These are phyloP conservation scores for Globisporangium orthogonon DNA, from an alignment of 352 stramenopile genomes.

Conservation along the genomic window DNA sequence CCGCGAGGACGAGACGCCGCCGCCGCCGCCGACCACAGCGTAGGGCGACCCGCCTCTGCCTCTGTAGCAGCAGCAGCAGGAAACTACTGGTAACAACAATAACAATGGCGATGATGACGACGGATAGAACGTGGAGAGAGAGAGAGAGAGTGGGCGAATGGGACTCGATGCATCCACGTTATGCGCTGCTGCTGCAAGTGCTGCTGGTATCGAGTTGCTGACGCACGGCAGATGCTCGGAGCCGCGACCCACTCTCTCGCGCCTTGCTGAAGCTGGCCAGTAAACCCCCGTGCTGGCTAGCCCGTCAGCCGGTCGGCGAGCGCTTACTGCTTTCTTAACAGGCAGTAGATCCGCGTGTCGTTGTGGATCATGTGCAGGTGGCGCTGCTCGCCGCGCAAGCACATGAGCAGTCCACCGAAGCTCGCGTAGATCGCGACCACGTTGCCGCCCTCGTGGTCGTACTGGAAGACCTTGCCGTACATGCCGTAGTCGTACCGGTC, in stretches of 20 bases:
- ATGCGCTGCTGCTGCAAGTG: not conserved
- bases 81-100: not conserved
- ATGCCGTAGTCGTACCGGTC: constrained; percentile 99
- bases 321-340: constrained; percentile 82
- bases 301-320: not conserved
- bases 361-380: constrained; percentile 97
- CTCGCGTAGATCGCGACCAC: constrained; percentile 92
- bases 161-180: constrained; percentile 13
- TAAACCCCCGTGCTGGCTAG: no score
- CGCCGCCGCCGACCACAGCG: constrained; percentile 5
- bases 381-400: constrained; percentile 94
- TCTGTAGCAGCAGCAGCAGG: not conserved
- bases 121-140: no score
- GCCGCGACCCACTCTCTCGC: not conserved
- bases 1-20: constrained; percentile 41
- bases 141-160: constrained; percentile 7
- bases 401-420: constrained; percentile 97
- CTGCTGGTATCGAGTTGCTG: not conserved
- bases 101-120: not conserved
- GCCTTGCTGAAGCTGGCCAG: not conserved
- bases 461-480: constrained; percentile 98
- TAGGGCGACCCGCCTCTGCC: constrained; percentile 1
- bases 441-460: constrained; percentile 93
- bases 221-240: not conserved
- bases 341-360: constrained; percentile 94